Base-by-base conservation (phyloP, 1,284 basidiomycete genomes). In the Tilletiopsis washingtonensis region DNA sequence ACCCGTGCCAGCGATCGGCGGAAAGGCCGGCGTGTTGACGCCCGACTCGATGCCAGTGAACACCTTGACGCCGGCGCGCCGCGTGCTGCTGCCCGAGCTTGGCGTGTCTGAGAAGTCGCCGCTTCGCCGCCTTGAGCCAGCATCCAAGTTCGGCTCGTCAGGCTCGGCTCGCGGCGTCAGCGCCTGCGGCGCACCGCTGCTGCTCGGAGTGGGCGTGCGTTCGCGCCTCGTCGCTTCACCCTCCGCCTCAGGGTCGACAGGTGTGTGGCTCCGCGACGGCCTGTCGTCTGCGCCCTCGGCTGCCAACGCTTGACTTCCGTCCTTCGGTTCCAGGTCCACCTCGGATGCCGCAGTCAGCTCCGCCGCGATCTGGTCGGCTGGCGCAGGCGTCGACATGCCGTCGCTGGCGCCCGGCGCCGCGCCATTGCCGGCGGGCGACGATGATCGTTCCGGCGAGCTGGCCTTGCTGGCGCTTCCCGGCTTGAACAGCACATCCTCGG, bases 391-490 rank as follows among this genome's bases (percentile, higher is more conserved):
- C 32, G 32, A 34, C 32, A 34, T 2, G 12, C 12, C 12, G 12
- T 34, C 12, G 3, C 2, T 34, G 12, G 32, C 12, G 32, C 32
- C 32, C 12, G 32, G 32, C n/a, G n/a, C n/a, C n/a, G n/a, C n/a
- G n/a, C n/a, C n/a, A n/a, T n/a, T n/a, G n/a, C n/a, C n/a, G n/a
- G n/a, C n/a, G n/a, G n/a, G n/a, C n/a, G n/a, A n/a, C n/a, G n/a
- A n/a, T n/a, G n/a, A n/a, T n/a, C n/a, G n/a, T n/a, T 23, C 47
- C 5, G 64, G 64, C 14, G 62, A 62, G 54, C 57, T 62, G 12
- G 55, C 60, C 32, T 62, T 62, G 48, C 64, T 64, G 21, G 64
- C 64, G 17, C 51, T 46, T 1, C 64, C 64, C 2, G 64, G 64
- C 26, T 41, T 44, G 15, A 67, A 60, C 36, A 67, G 45, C 11